Evolutionary conservation across 331 rosid species (phyloP), one percentile per base, ranked within the genome.

Genomic region (Rhamnella rubrinervis): DNA sequence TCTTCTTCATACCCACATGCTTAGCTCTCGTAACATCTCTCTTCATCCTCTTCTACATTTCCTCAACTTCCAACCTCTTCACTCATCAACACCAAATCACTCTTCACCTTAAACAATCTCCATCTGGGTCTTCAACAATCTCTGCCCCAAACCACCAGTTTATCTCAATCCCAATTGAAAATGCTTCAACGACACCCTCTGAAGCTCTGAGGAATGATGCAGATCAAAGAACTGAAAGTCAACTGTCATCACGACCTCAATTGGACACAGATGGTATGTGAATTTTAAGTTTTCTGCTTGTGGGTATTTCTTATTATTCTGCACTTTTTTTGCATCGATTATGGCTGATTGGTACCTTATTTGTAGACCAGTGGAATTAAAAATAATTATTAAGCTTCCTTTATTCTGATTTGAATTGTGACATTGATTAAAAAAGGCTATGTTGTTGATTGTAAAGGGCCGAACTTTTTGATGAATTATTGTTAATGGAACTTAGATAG

Each of bases 1-100:
- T 77, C 41, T 73, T 79, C 78, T 80, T 89, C 83, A 61, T 82
- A 68, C 91, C 91, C 61, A 76, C 82, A 63, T 71, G 63, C 60
- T 65, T 89, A 60, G 93, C 91, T 61, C 85, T 89, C 50, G 59
- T 73, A 47, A 78, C 86, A 8, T 69, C 77, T 26, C 72, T 87
- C n/a, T 74, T 71, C 71, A 66, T 89, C 59, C 75, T 89, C 78
- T 71, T 83, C 28, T 87, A 83, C 84, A 62, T 78, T 59, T 85
- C 88, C 75, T 61, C 84, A 3, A 75, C 86, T 44, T 81, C 96
- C 39, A 76, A 71, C 49, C 78, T 85, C 75, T 80, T 78, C 81
- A 38, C 58, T 28, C 79, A 56, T 47, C 71, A 59, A 28, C 83
- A 14, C 20, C 77, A 38, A 38, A 23, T 15, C 49, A n/a, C 58